Conservation (phyloP, 2,329 filamentous ascomycete species). For the Fusarium sp. region DNA sequence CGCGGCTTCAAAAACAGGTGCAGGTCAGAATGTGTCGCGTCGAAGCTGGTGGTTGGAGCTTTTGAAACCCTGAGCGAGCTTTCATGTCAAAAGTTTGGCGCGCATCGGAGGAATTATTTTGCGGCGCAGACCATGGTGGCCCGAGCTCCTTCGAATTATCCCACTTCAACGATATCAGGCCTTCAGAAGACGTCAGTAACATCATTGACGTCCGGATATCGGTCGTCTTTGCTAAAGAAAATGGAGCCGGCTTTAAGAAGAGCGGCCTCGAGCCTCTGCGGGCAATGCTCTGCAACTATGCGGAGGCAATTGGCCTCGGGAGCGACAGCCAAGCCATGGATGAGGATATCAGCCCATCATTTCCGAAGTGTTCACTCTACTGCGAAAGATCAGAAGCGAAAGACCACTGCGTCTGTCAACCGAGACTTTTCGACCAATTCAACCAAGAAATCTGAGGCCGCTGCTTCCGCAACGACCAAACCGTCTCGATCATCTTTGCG, state of each 20-base stretch:
- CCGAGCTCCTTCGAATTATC: conserved; percentile 50
- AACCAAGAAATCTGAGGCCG: conserved; percentile 44
- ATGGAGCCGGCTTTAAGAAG: conserved; percentile 58
- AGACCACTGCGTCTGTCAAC: conserved; percentile 16
- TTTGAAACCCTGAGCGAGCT: conserved; percentile 44
- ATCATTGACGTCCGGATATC: conserved; percentile 15
- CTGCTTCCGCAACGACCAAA: conserved; percentile 43
- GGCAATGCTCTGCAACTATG: conserved; percentile 54
- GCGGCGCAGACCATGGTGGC: conserved; percentile 47
- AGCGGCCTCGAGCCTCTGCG: conserved; percentile 55
- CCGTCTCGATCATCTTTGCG: conserved; percentile 43
- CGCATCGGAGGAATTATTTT: conserved; percentile 52
- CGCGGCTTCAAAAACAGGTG: conserved; percentile 55
- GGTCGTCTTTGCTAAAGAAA: conserved; percentile 20
- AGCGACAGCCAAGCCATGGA: conserved; percentile 43
- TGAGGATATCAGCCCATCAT: conserved; percentile 47
- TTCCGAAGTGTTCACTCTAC: conserved; percentile 48
- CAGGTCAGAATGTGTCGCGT: conserved; percentile 47
- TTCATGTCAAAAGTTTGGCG: conserved; percentile 49
- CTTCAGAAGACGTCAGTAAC: conserved; percentile 31
- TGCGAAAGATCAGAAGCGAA: conserved; percentile 40
- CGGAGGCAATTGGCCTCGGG: conserved; percentile 47
- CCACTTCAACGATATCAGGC: conserved; percentile 40
- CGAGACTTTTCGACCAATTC: conserved; percentile 51
- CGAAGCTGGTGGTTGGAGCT: conserved; percentile 41